phyloP scores from a whole-genome alignment of 148 eudicot species.

The Rhododendron henanense region DNA sequence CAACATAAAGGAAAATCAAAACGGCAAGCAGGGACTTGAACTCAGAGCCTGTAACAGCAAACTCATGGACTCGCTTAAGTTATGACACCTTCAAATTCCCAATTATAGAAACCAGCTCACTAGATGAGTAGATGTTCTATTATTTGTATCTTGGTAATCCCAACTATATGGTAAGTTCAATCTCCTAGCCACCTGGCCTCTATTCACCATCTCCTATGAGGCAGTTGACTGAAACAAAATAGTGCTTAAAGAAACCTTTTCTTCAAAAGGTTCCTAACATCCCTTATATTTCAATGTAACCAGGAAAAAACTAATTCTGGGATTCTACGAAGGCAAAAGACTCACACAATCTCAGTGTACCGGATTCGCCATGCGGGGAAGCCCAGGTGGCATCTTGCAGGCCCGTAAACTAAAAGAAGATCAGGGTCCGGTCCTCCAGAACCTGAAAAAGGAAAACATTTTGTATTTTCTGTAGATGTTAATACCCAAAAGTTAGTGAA shows the following conservation, averaged over 20 bases:
- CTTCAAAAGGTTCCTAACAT: neutral
- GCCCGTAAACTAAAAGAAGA: conserved; percentile 75
- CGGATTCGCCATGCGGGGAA: conserved; percentile 91
- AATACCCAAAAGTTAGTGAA: neutral
- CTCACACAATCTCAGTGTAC: conserved; percentile 96
- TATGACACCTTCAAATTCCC: neutral
- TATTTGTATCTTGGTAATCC: neutral
- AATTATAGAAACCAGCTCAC: neutral
- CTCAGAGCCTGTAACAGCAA: neutral
- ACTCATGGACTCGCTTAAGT: neutral
- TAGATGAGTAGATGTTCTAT: neutral
- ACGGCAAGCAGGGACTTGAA: neutral
- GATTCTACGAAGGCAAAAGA: neutral
- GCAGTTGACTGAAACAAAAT: neutral
- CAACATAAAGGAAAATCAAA: neutral
- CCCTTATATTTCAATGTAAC: neutral
- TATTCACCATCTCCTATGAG: neutral
- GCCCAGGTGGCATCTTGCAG: conserved; percentile 84
- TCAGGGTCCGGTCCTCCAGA: conserved; percentile 69
- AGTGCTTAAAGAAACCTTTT: neutral
- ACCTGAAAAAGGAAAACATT: conserved; percentile 32
- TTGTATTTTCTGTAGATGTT: neutral
- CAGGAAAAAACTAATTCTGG: neutral
- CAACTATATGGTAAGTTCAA: neutral
- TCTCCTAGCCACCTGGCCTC: neutral